Evolutionary conservation across 2,329 filamentous ascomycete genomes (phyloP).

Genomic region (Trichoderma sp.): DNA sequence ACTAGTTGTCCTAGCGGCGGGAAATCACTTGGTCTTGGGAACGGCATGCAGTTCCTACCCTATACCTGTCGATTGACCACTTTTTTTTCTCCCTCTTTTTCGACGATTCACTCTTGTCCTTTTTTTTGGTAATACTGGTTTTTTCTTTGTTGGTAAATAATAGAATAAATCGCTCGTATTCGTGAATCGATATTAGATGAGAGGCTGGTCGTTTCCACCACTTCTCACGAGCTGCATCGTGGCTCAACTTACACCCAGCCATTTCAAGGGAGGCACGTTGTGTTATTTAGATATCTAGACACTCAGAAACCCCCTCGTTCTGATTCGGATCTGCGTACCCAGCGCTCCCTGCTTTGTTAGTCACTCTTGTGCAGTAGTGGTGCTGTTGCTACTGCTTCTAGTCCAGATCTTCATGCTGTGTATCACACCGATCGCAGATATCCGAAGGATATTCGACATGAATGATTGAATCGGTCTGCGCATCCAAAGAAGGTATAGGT

Average conservation of each 20-base stretch:
- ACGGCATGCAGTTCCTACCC: background rate
- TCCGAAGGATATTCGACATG: background rate
- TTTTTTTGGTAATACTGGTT: no score
- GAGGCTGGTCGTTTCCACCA: background rate
- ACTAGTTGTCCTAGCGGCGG: background rate
- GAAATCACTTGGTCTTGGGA: background rate
- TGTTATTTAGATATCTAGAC: background rate
- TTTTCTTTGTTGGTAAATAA: background rate
- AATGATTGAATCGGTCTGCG: background rate
- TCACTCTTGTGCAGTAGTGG: background rate
- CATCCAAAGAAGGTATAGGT: background rate
- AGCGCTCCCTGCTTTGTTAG: background rate
- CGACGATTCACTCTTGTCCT: background rate
- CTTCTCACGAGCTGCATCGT: background rate
- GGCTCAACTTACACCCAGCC: background rate
- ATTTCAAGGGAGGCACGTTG: background rate
- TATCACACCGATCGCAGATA: slow-evolving; percentile 8
- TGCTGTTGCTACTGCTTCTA: background rate
- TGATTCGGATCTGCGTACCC: background rate
- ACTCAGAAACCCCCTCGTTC: background rate
- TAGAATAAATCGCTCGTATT: background rate
- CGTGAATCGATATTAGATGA: no score
- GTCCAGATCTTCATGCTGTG: background rate
- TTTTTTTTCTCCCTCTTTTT: no score
- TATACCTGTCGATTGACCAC: background rate